These are phyloP conservation scores for Durotheca rogersii DNA, from an alignment of 495 filamentous ascomycete species.

Conservation along the genomic window DNA sequence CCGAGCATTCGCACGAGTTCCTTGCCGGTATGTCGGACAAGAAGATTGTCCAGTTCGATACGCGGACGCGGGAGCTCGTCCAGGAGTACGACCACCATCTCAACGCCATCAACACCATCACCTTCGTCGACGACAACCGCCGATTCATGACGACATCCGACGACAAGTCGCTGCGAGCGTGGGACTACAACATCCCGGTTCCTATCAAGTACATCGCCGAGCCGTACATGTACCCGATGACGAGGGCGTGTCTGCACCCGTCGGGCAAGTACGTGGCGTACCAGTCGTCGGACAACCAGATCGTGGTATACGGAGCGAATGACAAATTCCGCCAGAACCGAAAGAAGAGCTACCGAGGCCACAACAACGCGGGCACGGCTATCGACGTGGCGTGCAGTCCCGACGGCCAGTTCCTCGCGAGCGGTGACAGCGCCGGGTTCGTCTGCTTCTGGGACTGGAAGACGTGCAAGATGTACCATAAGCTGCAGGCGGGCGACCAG, in stretches of 20 bases:
- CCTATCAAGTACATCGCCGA: constrained; percentile 82
- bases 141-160: constrained; percentile 98
- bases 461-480: constrained; percentile 97
- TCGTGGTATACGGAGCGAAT: constrained; percentile 87
- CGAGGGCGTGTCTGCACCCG: constrained; percentile 76
- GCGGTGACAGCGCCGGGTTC: constrained; percentile 81
- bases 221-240: constrained; percentile 94
- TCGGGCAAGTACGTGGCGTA: constrained; percentile 90
- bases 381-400: constrained; percentile 87
- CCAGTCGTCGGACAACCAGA: constrained; percentile 92
- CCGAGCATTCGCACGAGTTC: constrained; percentile 82
- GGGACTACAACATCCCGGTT: constrained; percentile 97
- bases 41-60: constrained; percentile 98
- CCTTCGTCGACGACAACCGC: constrained; percentile 90
- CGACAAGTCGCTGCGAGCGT: constrained; percentile 91
- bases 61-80: constrained; percentile 71
- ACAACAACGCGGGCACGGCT: constrained; percentile 92
- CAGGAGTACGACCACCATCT: constrained; percentile 99
- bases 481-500: constrained; percentile 78
- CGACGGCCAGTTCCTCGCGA: constrained; percentile 83
- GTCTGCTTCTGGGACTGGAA: constrained; percentile 99
- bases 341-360: constrained; percentile 93
- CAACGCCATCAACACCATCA: constrained; percentile 95
- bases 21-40: constrained; percentile 96
- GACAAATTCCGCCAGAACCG: constrained; percentile 97